These are phyloP conservation scores for Gyrodon lividus DNA, from an alignment of 768 basidiomycete genomes.

Conservation along the genomic window DNA sequence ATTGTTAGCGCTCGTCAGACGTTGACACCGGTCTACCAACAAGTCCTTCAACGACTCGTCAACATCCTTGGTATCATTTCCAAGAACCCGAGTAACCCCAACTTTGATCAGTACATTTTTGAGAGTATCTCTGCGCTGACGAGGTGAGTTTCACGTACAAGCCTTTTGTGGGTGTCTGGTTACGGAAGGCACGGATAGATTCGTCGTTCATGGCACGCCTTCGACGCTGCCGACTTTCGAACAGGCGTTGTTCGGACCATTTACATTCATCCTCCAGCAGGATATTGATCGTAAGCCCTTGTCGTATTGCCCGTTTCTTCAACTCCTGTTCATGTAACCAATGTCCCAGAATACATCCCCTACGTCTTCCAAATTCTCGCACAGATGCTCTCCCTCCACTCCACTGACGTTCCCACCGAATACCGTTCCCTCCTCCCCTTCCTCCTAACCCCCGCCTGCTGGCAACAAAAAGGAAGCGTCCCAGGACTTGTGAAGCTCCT, in stretches of 20 bases:
- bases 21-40: slow-evolving; percentile 65
- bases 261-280: slow-evolving; percentile 83
- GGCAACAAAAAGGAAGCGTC: slow-evolving; percentile 94
- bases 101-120: slow-evolving; percentile 97
- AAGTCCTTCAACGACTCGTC: slow-evolving; percentile 71
- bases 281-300: slow-evolving; percentile 81
- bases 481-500: slow-evolving; percentile 90
- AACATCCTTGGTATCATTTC: slow-evolving; percentile 83
- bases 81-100: slow-evolving; percentile 96
- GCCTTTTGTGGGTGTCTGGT: background rate
- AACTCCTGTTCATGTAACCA: background rate
- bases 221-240: slow-evolving; percentile 75
- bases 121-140: slow-evolving; percentile 94
- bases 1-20: slow-evolving; percentile 85
- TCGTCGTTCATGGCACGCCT: slow-evolving; percentile 72
- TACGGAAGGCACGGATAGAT: slow-evolving; percentile 43
- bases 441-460: slow-evolving; percentile 79
- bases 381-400: slow-evolving; percentile 89
- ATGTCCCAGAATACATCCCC: slow-evolving; percentile 81
- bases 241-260: slow-evolving; percentile 76
- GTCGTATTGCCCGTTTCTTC: background rate
- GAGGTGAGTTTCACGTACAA: slow-evolving; percentile 47
- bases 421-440: slow-evolving; percentile 81
- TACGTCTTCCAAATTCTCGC: slow-evolving; percentile 97
- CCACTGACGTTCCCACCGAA: slow-evolving; percentile 59